Evolutionary conservation across 148 eudicot species (phyloP).

Genomic region (Vaccinium macrocarpon): DNA sequence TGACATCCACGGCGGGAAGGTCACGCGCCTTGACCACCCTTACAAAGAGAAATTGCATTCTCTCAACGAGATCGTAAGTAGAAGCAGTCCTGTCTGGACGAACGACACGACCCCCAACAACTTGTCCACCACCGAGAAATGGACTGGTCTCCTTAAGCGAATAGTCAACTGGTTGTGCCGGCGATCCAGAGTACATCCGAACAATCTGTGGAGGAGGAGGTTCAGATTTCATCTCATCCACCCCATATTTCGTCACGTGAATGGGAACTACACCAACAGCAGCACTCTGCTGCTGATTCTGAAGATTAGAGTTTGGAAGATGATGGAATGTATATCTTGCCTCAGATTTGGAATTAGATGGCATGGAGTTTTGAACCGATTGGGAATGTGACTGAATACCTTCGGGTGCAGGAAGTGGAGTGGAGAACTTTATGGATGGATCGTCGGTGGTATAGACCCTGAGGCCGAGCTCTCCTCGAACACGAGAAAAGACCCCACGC

Average conservation of each 20-base stretch:
- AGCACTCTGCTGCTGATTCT: conserved; percentile 31
- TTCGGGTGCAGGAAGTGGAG: conserved; percentile 38
- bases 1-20: conserved; percentile 83
- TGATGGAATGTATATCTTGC: conserved; percentile 71
- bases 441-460: conserved; percentile 78
- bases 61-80: conserved; percentile 91
- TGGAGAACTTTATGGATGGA: conserved; percentile 70
- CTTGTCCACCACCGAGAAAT: conserved; percentile 89
- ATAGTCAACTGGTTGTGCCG: conserved; percentile 79
- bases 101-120: conserved; percentile 85
- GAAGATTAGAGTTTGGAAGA: conserved; percentile 55
- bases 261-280: conserved; percentile 29
- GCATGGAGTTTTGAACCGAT: conserved; percentile 17
- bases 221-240: conserved; percentile 62
- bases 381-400: conserved; percentile 22
- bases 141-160: conserved; percentile 98
- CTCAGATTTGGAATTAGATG: conserved; percentile 36
- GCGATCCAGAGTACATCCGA: conserved; percentile 65
- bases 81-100: conserved; percentile 61
- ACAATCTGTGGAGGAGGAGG: conserved; percentile 74
- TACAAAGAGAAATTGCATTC: conserved; percentile 84
- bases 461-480: conserved; percentile 90
- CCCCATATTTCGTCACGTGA: conserved; percentile 56
- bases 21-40: conserved; percentile 94
- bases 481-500: conserved; percentile 81